Evolutionary conservation across 345 rosid genomes (phyloP), one percentile per base, ranked within the genome.

Genomic region (Citrus australasica): DNA sequence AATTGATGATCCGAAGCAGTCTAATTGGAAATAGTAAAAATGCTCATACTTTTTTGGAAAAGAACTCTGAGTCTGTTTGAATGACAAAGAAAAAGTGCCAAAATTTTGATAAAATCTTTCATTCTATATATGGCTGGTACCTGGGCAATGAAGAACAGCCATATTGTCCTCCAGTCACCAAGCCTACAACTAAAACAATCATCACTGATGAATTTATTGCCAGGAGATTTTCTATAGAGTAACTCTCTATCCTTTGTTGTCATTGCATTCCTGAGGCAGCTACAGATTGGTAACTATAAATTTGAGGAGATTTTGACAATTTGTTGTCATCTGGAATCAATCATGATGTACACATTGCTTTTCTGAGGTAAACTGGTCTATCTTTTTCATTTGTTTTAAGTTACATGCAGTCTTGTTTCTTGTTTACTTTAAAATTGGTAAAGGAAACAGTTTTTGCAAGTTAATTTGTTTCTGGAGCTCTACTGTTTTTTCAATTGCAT

Each of bases 1-100:
- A 74, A 85, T 89, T 17, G 78, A 84, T 63, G 81, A 82, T 78
- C 85, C 80, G 81, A 76, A 42, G 33, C 38, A 22, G 68, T 75
- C 46, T 40, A 24, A 46, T 75, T 27, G 53, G 27, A 14, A 21
- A 38, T 55, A 51, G 62, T 30, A 51, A 64, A 51, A 74, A 40
- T 70, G 24, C n/a, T 9, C 24, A 28, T 32, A 67, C 38, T 21
- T n/a, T 11, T 13, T 27, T 25, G 35, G 51, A 59, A 30, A 38
- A 40, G 35, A 38, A 35, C 19, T 62, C 30, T 40, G 16, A 21
- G 21, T 30, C 38, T 69, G 24, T 65, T 35, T 1, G 27, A 33
- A 19, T 33, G 35, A 24, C 16, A 61, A 28, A 65, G 13, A 42
- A 28, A 59, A 42, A 28, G 16, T 19, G 5, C 16, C 59, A 21